These are phyloP conservation scores for Xylaria telfairii DNA, from an alignment of 495 filamentous ascomycete species.

Conservation along the genomic window DNA sequence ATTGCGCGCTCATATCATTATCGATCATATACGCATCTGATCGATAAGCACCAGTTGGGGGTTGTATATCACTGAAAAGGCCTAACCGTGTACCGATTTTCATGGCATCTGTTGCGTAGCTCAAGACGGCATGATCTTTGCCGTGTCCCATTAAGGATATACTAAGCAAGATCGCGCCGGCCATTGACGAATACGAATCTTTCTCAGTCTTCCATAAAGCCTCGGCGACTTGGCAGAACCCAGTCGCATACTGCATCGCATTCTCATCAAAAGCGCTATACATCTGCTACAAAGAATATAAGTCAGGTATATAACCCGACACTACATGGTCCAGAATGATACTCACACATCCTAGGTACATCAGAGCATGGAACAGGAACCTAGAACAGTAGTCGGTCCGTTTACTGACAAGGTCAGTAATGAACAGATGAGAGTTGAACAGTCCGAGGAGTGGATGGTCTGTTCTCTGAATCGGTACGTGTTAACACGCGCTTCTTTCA, in stretches of 20 bases:
- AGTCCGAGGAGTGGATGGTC: constrained; percentile 32
- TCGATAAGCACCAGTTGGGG: neutral
- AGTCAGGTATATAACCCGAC: neutral
- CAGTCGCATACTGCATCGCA: constrained; percentile 25
- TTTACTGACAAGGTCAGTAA: constrained; percentile 31
- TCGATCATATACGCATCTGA: constrained; percentile 6
- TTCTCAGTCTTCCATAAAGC: constrained; percentile 23
- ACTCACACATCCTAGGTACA: constrained; percentile 37
- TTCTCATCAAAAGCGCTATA: constrained; percentile 32
- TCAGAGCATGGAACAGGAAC: constrained; percentile 35
- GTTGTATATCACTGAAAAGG: constrained; percentile 21
- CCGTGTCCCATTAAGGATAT: constrained; percentile 32
- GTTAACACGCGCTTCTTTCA: neutral
- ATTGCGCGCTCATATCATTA: constrained; percentile 19
- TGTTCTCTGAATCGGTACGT: neutral
- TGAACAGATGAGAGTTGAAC: constrained; percentile 31
- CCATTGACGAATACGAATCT: constrained; percentile 31
- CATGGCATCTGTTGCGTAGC: constrained; percentile 31
- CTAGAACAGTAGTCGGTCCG: constrained; percentile 30
- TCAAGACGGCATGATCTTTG: constrained; percentile 28
- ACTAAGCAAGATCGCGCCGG: constrained; percentile 30
- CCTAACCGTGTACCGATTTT: constrained; percentile 29
- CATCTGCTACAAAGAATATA: constrained; percentile 30
- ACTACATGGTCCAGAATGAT: neutral
- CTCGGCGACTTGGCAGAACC: constrained; percentile 29